Conservation (phyloP, 2,329 filamentous ascomycete species). For the Arthrobotrys conoides region DNA sequence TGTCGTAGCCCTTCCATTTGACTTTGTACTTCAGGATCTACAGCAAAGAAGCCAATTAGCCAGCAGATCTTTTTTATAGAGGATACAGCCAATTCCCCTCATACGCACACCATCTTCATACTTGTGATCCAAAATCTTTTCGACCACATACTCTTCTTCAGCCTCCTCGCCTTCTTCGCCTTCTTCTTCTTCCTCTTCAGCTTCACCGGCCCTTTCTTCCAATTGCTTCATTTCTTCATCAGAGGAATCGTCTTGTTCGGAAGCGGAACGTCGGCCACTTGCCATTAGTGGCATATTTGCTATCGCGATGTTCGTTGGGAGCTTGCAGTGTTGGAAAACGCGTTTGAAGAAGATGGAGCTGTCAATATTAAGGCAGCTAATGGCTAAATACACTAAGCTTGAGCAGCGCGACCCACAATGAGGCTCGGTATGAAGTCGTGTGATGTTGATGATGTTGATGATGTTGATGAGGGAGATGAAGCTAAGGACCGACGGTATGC, state of each 20-base stretch:
- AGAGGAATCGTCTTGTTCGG: slow-evolving; percentile 42
- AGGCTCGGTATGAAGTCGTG: slow-evolving; percentile 4
- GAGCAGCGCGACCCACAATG: slow-evolving; percentile 11
- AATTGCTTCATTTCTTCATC: slow-evolving; percentile 49
- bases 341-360: slow-evolving; percentile 27
- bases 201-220: slow-evolving; percentile 21
- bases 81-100: background rate
- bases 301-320: slow-evolving; percentile 3
- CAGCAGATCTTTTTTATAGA: background rate
- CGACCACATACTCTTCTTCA: slow-evolving; percentile 32
- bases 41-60: slow-evolving; percentile 12
- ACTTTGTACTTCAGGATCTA: slow-evolving; percentile 68
- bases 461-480: background rate
- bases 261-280: slow-evolving; percentile 28
- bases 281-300: slow-evolving; percentile 44
- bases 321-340: slow-evolving; percentile 19
- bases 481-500: slow-evolving; percentile 13
- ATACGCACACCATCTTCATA: slow-evolving; percentile 51
- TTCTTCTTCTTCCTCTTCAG: slow-evolving; percentile 35
- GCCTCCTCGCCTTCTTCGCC: slow-evolving; percentile 11
- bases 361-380: background rate
- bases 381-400: background rate
- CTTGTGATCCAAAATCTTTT: slow-evolving; percentile 53
- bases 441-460: background rate
- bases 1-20: slow-evolving; percentile 85